These are phyloP conservation scores for Carex parvula DNA, from an alignment of 176 grass and related monocot genomes.

Conservation along the genomic window DNA sequence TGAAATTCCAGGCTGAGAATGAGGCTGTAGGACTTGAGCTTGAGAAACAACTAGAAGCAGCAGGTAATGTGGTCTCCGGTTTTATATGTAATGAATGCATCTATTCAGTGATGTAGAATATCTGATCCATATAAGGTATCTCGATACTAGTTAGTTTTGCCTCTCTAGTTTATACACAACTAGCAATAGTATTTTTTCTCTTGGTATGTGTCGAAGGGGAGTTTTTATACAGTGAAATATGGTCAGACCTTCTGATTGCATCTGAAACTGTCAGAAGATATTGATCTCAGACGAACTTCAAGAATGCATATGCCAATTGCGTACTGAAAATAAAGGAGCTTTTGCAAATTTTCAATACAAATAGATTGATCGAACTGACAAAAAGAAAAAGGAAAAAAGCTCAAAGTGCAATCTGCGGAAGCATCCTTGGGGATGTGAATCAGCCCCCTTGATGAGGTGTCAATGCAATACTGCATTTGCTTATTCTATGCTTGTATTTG, in stretches of 20 bases:
- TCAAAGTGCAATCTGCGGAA: not conserved
- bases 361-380: not conserved
- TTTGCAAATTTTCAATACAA: not conserved
- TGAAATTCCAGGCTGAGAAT: conserved; percentile 68
- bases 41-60: conserved; percentile 79
- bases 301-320: not conserved
- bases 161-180: not conserved
- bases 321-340: not conserved
- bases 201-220: not conserved
- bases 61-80: conserved; percentile 40
- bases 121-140: not conserved
- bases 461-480: not conserved
- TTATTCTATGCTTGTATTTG: not conserved
- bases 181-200: not conserved
- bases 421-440: not conserved
- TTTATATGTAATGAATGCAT: not conserved
- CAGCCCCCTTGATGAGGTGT: not conserved
- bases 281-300: not conserved
- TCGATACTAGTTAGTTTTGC: not conserved
- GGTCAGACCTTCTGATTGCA: not conserved
- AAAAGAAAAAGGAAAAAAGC: not conserved
- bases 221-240: not conserved
- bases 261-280: not conserved
- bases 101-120: not conserved
- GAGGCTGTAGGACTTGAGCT: conserved; percentile 69